phyloP scores from a whole-genome alignment of 148 eudicot genomes.

The Vaccinium myrtillus region DNA sequence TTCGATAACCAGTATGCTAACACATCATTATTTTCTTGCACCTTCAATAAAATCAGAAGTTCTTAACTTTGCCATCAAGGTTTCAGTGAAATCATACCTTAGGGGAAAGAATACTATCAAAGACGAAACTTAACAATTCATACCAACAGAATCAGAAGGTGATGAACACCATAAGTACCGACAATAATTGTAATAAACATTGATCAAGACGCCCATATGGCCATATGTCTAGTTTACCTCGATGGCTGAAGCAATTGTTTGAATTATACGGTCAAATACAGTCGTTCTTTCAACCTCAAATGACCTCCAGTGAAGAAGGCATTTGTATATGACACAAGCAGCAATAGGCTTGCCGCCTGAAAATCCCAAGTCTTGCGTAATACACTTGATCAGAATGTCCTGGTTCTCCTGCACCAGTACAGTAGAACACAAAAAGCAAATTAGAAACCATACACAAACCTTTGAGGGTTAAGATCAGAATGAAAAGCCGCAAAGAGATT shows the following conservation, averaged over 20 bases:
- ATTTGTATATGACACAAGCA: slow-evolving; percentile 87
- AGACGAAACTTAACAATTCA: not conserved
- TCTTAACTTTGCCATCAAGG: not conserved
- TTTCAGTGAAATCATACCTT: not conserved
- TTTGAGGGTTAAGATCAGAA: not conserved
- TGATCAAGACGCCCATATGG: not conserved
- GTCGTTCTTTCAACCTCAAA: slow-evolving; percentile 94
- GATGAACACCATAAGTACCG: not conserved
- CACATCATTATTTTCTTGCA: slow-evolving; percentile 72
- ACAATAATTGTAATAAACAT: not conserved
- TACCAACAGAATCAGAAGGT: slow-evolving; percentile 9
- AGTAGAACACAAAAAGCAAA: slow-evolving; percentile 19
- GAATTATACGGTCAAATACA: slow-evolving; percentile 91
- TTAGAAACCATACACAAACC: not conserved
- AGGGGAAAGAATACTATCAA: not conserved
- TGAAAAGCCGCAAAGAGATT: slow-evolving; percentile 6
- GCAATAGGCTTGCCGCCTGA: slow-evolving; percentile 91
- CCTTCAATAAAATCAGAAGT: slow-evolving; percentile 45
- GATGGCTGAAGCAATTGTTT: slow-evolving; percentile 75
- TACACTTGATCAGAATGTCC: slow-evolving; percentile 84
- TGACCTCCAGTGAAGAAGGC: slow-evolving; percentile 98
- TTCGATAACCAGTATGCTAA: slow-evolving; percentile 93
- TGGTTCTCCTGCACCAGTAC: slow-evolving; percentile 75
- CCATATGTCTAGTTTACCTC: slow-evolving; percentile 40
- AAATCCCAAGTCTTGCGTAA: slow-evolving; percentile 87